phyloP scores from a whole-genome alignment of 805 yeast species.

The Huiozyma naganishii region DNA sequence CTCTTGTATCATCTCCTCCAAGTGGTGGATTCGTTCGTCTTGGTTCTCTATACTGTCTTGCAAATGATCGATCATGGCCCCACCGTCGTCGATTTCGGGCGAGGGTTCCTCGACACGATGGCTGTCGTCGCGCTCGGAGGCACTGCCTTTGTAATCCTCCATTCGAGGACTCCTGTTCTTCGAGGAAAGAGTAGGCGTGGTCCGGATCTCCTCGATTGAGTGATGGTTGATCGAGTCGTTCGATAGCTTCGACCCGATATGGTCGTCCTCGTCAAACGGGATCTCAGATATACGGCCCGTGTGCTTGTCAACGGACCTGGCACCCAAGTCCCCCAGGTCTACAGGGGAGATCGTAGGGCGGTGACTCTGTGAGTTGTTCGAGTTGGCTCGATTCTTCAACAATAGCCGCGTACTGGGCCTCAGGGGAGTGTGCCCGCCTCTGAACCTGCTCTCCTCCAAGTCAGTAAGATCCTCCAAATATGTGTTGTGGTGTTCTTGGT shows the following conservation, averaged over 20 bases:
- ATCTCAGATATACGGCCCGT: constrained; percentile 14
- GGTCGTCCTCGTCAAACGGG: constrained; percentile 16
- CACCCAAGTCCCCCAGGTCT: neutral
- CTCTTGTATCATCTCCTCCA: constrained; percentile 21
- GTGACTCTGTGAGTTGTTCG: constrained; percentile 1
- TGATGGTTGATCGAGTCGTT: no score
- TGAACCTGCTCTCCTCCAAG: neutral
- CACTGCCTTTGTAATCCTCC: no score
- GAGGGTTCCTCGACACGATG: neutral
- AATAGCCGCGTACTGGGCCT: constrained; percentile 10
- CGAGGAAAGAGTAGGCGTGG: no score
- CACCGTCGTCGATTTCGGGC: neutral
- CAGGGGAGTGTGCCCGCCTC: neutral
- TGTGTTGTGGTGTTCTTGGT: no score
- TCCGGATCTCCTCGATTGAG: no score
- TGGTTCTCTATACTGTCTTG: constrained; percentile 24
- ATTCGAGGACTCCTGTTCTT: no score
- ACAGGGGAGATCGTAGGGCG: constrained; percentile 1
- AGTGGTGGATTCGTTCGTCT: constrained; percentile 23
- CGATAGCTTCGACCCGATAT: neutral
- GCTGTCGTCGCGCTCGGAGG: neutral
- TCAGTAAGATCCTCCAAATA: no score
- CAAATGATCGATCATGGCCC: constrained; percentile 7
- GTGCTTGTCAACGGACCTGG: neutral
- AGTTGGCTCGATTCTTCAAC: constrained; percentile 18